phyloP scores from a whole-genome alignment of 2,329 filamentous ascomycete genomes.

The Cladosporium cucumerinum region DNA sequence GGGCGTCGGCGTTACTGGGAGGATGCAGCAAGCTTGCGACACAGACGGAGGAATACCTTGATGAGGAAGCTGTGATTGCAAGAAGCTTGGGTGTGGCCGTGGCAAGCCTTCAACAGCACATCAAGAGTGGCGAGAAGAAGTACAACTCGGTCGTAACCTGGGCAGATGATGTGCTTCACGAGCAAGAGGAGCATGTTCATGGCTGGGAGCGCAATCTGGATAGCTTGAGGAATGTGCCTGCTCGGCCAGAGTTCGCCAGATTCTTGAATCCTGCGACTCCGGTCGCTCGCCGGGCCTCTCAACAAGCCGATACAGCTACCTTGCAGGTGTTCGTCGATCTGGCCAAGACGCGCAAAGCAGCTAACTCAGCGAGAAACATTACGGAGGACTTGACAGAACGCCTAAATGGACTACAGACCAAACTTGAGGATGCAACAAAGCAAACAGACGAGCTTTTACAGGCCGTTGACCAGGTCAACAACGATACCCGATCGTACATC shows the following conservation, averaged over 20 bases:
- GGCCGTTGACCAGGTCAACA: slow-evolving; percentile 44
- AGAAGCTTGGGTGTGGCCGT: slow-evolving; percentile 80
- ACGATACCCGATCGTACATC: slow-evolving; percentile 19
- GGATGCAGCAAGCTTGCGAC: slow-evolving; percentile 65
- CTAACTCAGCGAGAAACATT: slow-evolving; percentile 61
- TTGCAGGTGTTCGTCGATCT: slow-evolving; percentile 74
- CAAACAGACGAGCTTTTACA: slow-evolving; percentile 45
- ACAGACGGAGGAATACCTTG: slow-evolving; percentile 62
- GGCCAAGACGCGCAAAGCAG: slow-evolving; percentile 69
- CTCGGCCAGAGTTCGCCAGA: slow-evolving; percentile 62
- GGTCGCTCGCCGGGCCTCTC: slow-evolving; percentile 29
- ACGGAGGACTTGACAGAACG: slow-evolving; percentile 61
- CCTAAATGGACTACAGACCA: slow-evolving; percentile 41
- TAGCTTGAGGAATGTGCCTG: slow-evolving; percentile 61
- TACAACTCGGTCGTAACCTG: slow-evolving; percentile 68
- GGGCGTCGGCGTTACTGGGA: slow-evolving; percentile 69
- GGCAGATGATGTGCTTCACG: slow-evolving; percentile 63
- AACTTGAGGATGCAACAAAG: slow-evolving; percentile 41
- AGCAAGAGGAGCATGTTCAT: slow-evolving; percentile 62
- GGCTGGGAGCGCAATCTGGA: slow-evolving; percentile 68
- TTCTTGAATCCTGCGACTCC: slow-evolving; percentile 34
- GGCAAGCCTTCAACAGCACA: slow-evolving; percentile 74
- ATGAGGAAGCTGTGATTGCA: slow-evolving; percentile 72
- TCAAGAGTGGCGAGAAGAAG: slow-evolving; percentile 68
- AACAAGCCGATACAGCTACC: slow-evolving; percentile 51